Evolutionary conservation across 2,329 filamentous ascomycete species (phyloP).

Genomic region (Claviceps sp.): DNA sequence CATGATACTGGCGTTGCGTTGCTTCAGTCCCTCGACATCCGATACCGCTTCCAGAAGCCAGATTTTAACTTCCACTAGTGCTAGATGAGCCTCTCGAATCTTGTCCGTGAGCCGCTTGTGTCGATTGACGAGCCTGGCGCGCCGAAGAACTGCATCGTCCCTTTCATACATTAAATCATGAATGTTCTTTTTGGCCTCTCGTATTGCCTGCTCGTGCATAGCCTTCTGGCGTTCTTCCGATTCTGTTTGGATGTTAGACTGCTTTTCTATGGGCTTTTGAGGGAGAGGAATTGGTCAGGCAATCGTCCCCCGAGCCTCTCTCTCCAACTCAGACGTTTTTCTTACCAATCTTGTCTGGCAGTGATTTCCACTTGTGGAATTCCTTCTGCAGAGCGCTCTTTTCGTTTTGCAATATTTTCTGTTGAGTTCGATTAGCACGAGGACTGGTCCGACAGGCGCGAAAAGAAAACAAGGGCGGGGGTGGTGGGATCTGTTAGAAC

Average conservation of each 20-base stretch:
- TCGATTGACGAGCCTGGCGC: conserved; percentile 37
- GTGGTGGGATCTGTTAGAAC: conserved; percentile 4
- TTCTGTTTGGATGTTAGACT: conserved; percentile 17
- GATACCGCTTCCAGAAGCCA: conserved; percentile 69
- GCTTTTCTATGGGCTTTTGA: not conserved
- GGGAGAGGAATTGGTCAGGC: not conserved
- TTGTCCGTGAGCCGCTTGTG: conserved; percentile 46
- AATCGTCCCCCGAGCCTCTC: not conserved
- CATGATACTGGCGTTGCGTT: conserved; percentile 48
- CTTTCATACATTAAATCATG: conserved; percentile 36
- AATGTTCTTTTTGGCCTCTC: conserved; percentile 24
- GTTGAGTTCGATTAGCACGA: not conserved
- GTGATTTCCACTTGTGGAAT: conserved; percentile 46
- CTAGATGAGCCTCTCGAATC: conserved; percentile 48
- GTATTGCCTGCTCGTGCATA: conserved; percentile 18
- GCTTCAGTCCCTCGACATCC: conserved; percentile 56
- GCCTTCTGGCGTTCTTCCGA: conserved; percentile 21
- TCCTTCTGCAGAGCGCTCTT: conserved; percentile 57
- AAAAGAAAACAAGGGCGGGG: not conserved
- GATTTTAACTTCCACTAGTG: conserved; percentile 56
- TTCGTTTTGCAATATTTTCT: conserved; percentile 41
- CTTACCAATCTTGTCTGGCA: conserved; percentile 59
- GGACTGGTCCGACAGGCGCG: conserved; percentile 5
- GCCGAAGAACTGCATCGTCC: conserved; percentile 41
- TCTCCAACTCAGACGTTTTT: conserved; percentile 13